Evolutionary conservation across 768 basidiomycete genomes (phyloP), one percentile per base, ranked within the genome.

Genomic region (Vararia minispora): DNA sequence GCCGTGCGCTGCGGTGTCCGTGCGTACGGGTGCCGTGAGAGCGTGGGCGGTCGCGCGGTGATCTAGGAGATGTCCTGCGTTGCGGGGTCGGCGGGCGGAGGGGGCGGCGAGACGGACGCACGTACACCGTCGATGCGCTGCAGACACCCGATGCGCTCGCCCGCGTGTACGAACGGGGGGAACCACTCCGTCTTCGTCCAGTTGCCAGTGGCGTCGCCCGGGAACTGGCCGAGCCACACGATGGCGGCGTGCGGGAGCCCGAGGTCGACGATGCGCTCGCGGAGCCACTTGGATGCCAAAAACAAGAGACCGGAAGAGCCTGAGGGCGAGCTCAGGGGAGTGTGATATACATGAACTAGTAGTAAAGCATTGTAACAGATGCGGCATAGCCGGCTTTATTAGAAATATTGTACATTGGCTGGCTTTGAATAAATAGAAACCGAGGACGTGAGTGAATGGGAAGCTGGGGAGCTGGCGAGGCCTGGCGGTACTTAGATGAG

Each of bases 101-200:
- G 20, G 8, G 14, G 26, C 17, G n/a, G 11, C 16, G 28, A 37
- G 33, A 25, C n/a, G 12, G 32, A 34, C 16, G 6, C 6, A 39
- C 50, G 17, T 29, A 52, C 44, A 6, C 50, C 53, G 20, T 51
- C 35, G 7, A 42, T 21, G 25, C 46, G 40, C 14, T 47, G 53
- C 17, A 54, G 41, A 29, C 42, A 51, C 9, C 41, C 35, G 9
- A 54, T 25, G 16, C 39, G 40, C n/a, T 45, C 23, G 4, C 46
- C 49, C 4, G 50, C 49, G 28, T 47, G 45, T 9, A 52, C 35
- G 10, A 54, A 30, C 9, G 41, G 39, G 12, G 53, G 53, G 33
- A 54, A 50, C 55, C 55, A 56, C 26, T 56, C 55, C 22, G 28
- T 37, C 22, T 42, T 37, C 33, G 54, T 56, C 55, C 55, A 56